Base-by-base conservation (phyloP, 805 yeast genomes). In the Saccharomycopsis sp. region DNA sequence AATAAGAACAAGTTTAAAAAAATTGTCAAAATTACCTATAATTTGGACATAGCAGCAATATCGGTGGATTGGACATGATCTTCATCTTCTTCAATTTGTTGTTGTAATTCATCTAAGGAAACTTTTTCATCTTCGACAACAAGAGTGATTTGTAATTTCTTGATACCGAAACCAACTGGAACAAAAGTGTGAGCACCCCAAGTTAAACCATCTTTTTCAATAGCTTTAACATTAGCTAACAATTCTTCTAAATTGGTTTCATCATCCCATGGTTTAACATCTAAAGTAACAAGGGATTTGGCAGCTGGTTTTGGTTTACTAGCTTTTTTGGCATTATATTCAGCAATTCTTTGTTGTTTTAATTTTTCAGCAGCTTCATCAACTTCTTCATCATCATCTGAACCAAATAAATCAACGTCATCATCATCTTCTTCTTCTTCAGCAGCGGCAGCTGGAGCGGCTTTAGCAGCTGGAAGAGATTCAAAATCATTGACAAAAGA, bases 201-300 rank as follows among this genome's bases (percentile, higher is more conserved):
- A 52, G 67, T 69, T 62, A 92, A 79, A 79, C 99, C 99, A 35
- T 92, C 98, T 70, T 66, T 67, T 64, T 77, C 84, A 57, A 89
- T 67, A 56, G 74, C 61, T 77, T 86, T 88, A 61, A 87, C 96
- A 68, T 77, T 76, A 50, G 81, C 88, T 55, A 85, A 67, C 70
- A 92, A 63, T 67, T 79, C 80, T 50, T 92, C 94, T 63, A 92
- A 74, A 63, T 89, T 80, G 56, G 99, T 92, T 76, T 92, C 97
- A 62, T 92, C 98, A 69, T 92, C 98, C 99, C 99, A 92, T 72
- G 96, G 97, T 80, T 92, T 92, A 58, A 92, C 94, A 58, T 92
- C 98, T 58, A 92, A 62, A 60, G 99, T 89, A 61, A 92, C 95
- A 55, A 87, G 71, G 49, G 96, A 85, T 76, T 92, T 92, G 62